phyloP scores from a whole-genome alignment of 371 early-diverging fungal genomes.

The Parasitella parasitica region DNA sequence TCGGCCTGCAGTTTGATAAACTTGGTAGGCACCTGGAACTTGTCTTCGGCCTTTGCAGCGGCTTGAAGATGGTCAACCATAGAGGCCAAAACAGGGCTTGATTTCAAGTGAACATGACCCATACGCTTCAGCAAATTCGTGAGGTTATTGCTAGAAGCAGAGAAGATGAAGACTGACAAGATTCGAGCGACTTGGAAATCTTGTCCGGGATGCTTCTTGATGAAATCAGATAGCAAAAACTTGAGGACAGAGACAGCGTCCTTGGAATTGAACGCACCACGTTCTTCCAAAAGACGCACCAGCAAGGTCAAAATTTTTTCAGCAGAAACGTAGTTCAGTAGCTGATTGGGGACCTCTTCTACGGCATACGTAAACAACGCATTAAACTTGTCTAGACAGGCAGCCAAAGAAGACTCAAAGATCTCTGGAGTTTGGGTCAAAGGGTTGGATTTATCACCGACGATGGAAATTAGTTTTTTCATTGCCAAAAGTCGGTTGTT shows the following conservation, averaged over 20 bases:
- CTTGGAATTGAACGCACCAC: slow-evolving; percentile 23
- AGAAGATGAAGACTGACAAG: slow-evolving; percentile 32
- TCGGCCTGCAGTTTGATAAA: slow-evolving; percentile 40
- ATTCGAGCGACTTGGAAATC: slow-evolving; percentile 28
- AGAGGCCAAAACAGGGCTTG: slow-evolving; percentile 6
- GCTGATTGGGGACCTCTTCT: slow-evolving; percentile 33
- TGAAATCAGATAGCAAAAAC: slow-evolving; percentile 34
- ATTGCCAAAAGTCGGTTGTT: slow-evolving; percentile 64
- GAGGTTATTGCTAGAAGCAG: slow-evolving; percentile 21
- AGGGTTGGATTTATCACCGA: slow-evolving; percentile 38
- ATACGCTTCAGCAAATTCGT: slow-evolving; percentile 13
- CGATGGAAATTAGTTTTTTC: slow-evolving; percentile 54
- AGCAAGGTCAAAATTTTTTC: slow-evolving; percentile 39
- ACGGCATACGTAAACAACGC: slow-evolving; percentile 37
- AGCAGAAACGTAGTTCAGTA: slow-evolving; percentile 33
- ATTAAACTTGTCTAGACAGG: slow-evolving; percentile 55
- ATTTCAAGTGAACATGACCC: not conserved
- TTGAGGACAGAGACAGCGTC: slow-evolving; percentile 28
- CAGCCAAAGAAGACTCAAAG: slow-evolving; percentile 52
- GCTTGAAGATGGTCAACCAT: slow-evolving; percentile 21
- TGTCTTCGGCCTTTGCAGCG: slow-evolving; percentile 8
- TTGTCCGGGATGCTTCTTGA: slow-evolving; percentile 22
- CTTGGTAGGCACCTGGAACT: slow-evolving; percentile 13
- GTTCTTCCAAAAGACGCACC: slow-evolving; percentile 25
- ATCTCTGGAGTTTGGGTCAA: slow-evolving; percentile 44